A percentile compares a stretch with the other conserved stretches of the same genome.
Conservation (phyloP, 2,329 filamentous ascomycete genomes). For the Beauveria brongniartii region DNA sequence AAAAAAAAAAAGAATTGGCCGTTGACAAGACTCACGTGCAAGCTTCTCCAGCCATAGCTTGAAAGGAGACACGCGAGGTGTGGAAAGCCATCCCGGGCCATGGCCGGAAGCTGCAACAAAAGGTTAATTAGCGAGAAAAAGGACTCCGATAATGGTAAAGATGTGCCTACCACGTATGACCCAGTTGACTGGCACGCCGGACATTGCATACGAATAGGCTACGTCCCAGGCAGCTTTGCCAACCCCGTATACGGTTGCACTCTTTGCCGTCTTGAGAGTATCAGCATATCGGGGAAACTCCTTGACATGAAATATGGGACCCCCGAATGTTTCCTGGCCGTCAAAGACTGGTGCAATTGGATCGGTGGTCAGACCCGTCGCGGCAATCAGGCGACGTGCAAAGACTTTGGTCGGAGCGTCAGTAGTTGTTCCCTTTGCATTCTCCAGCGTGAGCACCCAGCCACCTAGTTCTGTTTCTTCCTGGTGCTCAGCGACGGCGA, state of each 20-base stretch:
- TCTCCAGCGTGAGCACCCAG: slow-evolving; percentile 32
- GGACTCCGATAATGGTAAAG: neutral
- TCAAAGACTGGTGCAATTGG: slow-evolving; percentile 36
- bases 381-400: slow-evolving; percentile 42
- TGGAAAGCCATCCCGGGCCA: slow-evolving; percentile 51
- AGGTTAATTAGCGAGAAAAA: neutral
- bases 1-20: too few relatives aligned
- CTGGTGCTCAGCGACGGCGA: slow-evolving; percentile 35
- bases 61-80: slow-evolving; percentile 57
- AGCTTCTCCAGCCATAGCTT: slow-evolving; percentile 62
- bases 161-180: slow-evolving; percentile 43
- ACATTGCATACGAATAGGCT: slow-evolving; percentile 51
- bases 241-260: slow-evolving; percentile 50
- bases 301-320: slow-evolving; percentile 41
- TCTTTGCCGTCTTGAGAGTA: slow-evolving; percentile 33
- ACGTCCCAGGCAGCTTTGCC: slow-evolving; percentile 60
- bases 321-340: slow-evolving; percentile 37
- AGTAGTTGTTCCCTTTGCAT: slow-evolving; percentile 8
- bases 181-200: slow-evolving; percentile 50
- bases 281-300: slow-evolving; percentile 34
- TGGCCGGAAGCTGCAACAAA: slow-evolving; percentile 35
- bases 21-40: slow-evolving; percentile 34
- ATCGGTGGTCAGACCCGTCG: slow-evolving; percentile 47
- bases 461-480: slow-evolving; percentile 22
- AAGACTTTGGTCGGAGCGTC: slow-evolving; percentile 21